phyloP scores from a whole-genome alignment of 192 early-diverging fungal species.

The Thamnidium elegans region DNA sequence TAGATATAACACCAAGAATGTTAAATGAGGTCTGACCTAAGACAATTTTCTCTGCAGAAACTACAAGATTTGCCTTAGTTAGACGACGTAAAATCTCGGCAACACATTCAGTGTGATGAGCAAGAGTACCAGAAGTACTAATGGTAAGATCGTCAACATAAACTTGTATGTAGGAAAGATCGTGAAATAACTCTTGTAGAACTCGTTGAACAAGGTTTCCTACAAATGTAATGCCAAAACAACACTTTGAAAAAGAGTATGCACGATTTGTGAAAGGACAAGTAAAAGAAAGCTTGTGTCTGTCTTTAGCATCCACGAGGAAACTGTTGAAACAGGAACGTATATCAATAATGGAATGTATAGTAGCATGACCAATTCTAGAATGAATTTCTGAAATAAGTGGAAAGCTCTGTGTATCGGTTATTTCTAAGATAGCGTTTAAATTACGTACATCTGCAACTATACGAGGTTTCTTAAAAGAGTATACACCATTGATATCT shows the following conservation, averaged over 20 bases:
- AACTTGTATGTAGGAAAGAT: slow-evolving; percentile 14
- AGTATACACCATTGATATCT: slow-evolving; percentile 17
- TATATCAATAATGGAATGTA: slow-evolving; percentile 18
- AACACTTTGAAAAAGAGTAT: too few species aligned
- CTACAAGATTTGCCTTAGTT: slow-evolving; percentile 10
- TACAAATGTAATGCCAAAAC: slow-evolving; percentile 33
- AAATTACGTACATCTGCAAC: slow-evolving; percentile 17
- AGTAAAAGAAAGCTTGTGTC: slow-evolving; percentile 21
- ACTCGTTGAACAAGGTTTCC: slow-evolving; percentile 22
- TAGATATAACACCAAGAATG: too few species aligned
- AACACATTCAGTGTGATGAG: not conserved
- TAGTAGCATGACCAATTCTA: not conserved
- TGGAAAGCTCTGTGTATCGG: slow-evolving; percentile 22
- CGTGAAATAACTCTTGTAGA: slow-evolving; percentile 18
- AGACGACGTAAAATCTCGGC: not conserved
- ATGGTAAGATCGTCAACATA: slow-evolving; percentile 30
- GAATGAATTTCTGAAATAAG: slow-evolving; percentile 14
- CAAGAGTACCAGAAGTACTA: not conserved
- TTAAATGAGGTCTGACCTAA: slow-evolving; percentile 27
- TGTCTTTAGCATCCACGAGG: not conserved
- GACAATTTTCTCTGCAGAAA: slow-evolving; percentile 27
- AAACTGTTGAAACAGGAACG: slow-evolving; percentile 8
- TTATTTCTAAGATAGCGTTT: slow-evolving; percentile 4
- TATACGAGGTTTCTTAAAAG: slow-evolving; percentile 16
- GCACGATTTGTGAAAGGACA: slow-evolving; percentile 3